Base-by-base conservation (phyloP, 2,329 filamentous ascomycete genomes). In the Epicoccum nigrum region DNA sequence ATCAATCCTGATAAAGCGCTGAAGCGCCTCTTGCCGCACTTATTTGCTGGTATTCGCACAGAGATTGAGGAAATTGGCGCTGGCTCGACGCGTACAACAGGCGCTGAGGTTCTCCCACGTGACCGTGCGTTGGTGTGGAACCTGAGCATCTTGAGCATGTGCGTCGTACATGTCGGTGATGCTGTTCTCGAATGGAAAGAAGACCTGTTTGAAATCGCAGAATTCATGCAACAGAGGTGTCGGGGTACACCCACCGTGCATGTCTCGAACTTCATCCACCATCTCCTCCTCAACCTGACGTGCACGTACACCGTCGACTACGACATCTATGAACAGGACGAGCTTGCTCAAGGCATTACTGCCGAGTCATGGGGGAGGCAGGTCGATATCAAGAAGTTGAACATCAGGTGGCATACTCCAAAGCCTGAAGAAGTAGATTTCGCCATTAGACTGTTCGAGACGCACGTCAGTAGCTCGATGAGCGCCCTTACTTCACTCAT, bases 61-160 rank as follows among this genome's bases (percentile, higher is more conserved):
- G 94, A 99, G 73, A 99, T 99, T 60, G 92, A 96, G 67, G 90
- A 93, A 72, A 99, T 97, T 69, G 90, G 93, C 41, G 94, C 94
- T 16, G 95, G 93, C 2, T 97, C 93, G 2, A 95, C 95, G 50
- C 85, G 94, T 63, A 97, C 92, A 49, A 96, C 90, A 47, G 94
- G 94, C 16, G 90, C 89, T 1, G 94, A 99, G 72, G 92, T 97
- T 34, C 81, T 99, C 15, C 94, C 94, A 7, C 85, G 94, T 60
- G 94, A 99, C 71, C 83, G 94, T 46, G 94, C 90, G 4, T 79
- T 99, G 13, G 92, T 99, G 0, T 99, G 95, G 95, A 90, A 97
- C 68, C 85, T 97, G 53, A 96, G 91, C 74, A 92, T 99, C 80
- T 83, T 99, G 4, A 96, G 92, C 69, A 99, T 99, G 93, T 94